A percentile compares a stretch with the other conserved stretches of the same genome.
Conservation (phyloP, 805 yeast genomes). For the baker's yeast (Saccharomyces cerevisiae) region DNA sequence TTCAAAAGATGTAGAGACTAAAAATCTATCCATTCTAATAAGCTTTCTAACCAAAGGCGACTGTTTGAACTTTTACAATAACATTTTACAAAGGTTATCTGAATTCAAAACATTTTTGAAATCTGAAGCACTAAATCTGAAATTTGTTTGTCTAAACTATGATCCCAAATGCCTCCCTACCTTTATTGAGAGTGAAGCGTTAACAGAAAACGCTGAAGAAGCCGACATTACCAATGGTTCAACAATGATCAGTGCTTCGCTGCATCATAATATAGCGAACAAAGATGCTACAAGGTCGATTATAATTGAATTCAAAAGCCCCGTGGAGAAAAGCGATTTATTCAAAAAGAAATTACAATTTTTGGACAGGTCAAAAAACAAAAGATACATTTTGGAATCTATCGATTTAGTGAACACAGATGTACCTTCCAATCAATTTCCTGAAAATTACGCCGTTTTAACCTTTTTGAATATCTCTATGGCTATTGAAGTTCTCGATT, state of each 20-base stretch:
- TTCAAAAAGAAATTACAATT: constrained; percentile 11
- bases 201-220: constrained; percentile 1
- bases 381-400: constrained; percentile 24
- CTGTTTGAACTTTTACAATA: constrained; percentile 33
- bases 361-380: constrained; percentile 8
- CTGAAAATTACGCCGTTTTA: constrained; percentile 17
- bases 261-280: constrained; percentile 15
- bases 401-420: constrained; percentile 15
- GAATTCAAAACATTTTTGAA: constrained; percentile 32
- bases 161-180: constrained; percentile 31
- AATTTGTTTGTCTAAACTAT: constrained; percentile 29
- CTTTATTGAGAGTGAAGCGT: neutral
- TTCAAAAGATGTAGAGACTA: constrained; percentile 32
- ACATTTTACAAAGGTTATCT: constrained; percentile 30
- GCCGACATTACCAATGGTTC: constrained; percentile 37
- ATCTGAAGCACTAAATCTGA: constrained; percentile 33
- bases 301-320: constrained; percentile 14
- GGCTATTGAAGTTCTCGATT: constrained; percentile 22
- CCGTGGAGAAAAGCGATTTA: constrained; percentile 6
- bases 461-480: constrained; percentile 23
- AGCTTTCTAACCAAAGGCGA: constrained; percentile 30
- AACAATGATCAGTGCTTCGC: constrained; percentile 2
- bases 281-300: constrained; percentile 27
- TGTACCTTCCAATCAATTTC: constrained; percentile 11
- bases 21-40: constrained; percentile 16